phyloP scores from a whole-genome alignment of 352 stramenopile species.

The Globisporangium rhizosaccharum region DNA sequence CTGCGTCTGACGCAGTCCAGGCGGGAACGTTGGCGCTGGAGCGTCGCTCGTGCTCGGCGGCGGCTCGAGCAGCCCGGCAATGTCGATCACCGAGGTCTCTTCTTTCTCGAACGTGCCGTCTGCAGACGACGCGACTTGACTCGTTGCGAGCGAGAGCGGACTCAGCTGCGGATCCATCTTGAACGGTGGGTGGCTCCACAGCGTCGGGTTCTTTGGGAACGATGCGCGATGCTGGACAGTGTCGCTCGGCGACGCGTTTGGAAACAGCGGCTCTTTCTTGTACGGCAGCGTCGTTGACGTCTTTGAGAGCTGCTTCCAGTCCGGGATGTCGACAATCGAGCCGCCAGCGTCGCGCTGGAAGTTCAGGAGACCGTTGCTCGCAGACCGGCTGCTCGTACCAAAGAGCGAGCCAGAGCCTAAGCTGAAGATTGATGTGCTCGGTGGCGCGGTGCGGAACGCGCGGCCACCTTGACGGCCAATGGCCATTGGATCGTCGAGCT shows the following conservation, averaged over 20 bases:
- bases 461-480: constrained; percentile 50
- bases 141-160: constrained; percentile 8
- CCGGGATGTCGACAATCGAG: constrained; percentile 40
- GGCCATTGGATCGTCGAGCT: constrained; percentile 71
- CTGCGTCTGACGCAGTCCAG: constrained; percentile 3
- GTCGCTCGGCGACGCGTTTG: constrained; percentile 2
- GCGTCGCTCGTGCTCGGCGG: not conserved
- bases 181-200: constrained; percentile 65
- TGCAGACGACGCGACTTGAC: constrained; percentile 1
- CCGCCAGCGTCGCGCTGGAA: constrained; percentile 45
- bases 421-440: constrained; percentile 70
- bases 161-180: constrained; percentile 19
- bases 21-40: not conserved
- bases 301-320: constrained; percentile 56
- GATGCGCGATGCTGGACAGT: constrained; percentile 26
- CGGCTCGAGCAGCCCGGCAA: constrained; percentile 4
- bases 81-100: not conserved
- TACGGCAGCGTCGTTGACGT: constrained; percentile 52
- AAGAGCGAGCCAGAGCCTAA: constrained; percentile 45
- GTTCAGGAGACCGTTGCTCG: constrained; percentile 31
- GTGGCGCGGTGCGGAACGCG: constrained; percentile 36
- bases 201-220: constrained; percentile 50
- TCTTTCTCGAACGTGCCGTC: constrained; percentile 6
- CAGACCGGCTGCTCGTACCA: constrained; percentile 36
- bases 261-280: constrained; percentile 34